These are phyloP conservation scores for Penicillium paneum DNA, from an alignment of 2,329 filamentous ascomycete genomes.

Conservation along the genomic window DNA sequence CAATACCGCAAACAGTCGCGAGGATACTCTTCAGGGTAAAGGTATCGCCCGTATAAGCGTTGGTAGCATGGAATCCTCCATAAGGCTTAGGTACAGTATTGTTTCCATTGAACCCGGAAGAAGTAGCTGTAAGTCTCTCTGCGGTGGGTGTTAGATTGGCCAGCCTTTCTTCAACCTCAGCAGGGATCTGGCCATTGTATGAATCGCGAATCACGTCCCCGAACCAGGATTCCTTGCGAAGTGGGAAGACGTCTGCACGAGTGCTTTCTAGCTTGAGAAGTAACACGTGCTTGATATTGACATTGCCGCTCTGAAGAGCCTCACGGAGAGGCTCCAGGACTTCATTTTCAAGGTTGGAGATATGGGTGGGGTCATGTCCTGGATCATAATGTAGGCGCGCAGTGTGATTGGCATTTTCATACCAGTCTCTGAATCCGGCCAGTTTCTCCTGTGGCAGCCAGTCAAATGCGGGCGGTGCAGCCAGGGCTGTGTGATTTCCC, in stretches of 20 bases:
- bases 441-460: slow-evolving; percentile 20
- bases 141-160: slow-evolving; percentile 25
- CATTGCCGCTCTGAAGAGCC: slow-evolving; percentile 12
- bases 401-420: slow-evolving; percentile 6
- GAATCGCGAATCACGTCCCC: slow-evolving; percentile 33
- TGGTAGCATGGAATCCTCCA: slow-evolving; percentile 41
- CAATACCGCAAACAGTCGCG: slow-evolving; percentile 40
- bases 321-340: slow-evolving; percentile 26
- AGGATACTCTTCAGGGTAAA: slow-evolving; percentile 46
- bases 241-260: slow-evolving; percentile 44
- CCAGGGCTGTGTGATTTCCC: slow-evolving; percentile 21
- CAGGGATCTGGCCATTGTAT: slow-evolving; percentile 31
- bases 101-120: slow-evolving; percentile 14
- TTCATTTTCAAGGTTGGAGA: slow-evolving; percentile 39
- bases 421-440: slow-evolving; percentile 26
- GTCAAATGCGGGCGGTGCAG: slow-evolving; percentile 13
- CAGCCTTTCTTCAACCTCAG: slow-evolving; percentile 24
- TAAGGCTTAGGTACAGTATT: slow-evolving; percentile 20
- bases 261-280: slow-evolving; percentile 45
- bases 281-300: slow-evolving; percentile 43
- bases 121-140: slow-evolving; percentile 18
- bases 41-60: slow-evolving; percentile 40
- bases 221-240: slow-evolving; percentile 36
- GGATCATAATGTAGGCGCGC: slow-evolving; percentile 34
- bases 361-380: slow-evolving; percentile 39